A percentile compares a stretch with the other conserved stretches of the same genome.
Conservation (phyloP, 805 yeast species). For the Tetrapisispora iriomotensis region DNA sequence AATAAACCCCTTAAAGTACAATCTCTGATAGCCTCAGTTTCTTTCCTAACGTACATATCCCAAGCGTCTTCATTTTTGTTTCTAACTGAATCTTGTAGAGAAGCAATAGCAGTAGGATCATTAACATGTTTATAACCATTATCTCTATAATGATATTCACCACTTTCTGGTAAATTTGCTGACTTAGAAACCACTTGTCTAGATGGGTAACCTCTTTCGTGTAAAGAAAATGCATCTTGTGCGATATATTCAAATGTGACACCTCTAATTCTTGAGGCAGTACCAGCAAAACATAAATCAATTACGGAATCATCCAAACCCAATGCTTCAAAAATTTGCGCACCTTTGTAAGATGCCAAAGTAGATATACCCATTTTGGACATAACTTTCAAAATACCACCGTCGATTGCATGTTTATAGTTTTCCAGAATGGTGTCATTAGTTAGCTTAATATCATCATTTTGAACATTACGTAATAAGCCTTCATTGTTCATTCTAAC, state of each 20-base stretch:
- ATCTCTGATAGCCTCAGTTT: conserved; percentile 80
- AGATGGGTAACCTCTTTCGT: conserved; percentile 83
- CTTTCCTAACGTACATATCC: conserved; percentile 80
- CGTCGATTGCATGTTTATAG: conserved; percentile 77
- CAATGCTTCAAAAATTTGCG: conserved; percentile 93
- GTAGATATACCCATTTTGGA: conserved; percentile 99
- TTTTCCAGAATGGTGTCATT: conserved; percentile 58
- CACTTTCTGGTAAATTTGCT: conserved; percentile 75
- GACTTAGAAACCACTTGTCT: conserved; percentile 61
- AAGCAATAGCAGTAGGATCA: conserved; percentile 90
- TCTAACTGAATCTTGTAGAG: conserved; percentile 95
- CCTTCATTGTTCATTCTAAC: conserved; percentile 76
- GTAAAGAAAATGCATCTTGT: conserved; percentile 90
- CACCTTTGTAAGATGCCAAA: conserved; percentile 96
- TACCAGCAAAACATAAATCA: conserved; percentile 92
- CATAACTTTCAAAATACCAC: conserved; percentile 94
- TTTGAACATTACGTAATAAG: conserved; percentile 43
- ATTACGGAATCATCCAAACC: conserved; percentile 94
- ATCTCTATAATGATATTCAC: conserved; percentile 98
- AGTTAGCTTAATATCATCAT: conserved; percentile 31
- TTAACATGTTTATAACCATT: conserved; percentile 95
- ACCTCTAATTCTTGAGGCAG: conserved; percentile 95
- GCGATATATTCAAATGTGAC: conserved; percentile 92
- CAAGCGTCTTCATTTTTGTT: conserved; percentile 92
- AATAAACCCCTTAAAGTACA: conserved; percentile 92